Conservation (phyloP, 192 early-diverging fungal species). For the Backusella psychrophila region DNA sequence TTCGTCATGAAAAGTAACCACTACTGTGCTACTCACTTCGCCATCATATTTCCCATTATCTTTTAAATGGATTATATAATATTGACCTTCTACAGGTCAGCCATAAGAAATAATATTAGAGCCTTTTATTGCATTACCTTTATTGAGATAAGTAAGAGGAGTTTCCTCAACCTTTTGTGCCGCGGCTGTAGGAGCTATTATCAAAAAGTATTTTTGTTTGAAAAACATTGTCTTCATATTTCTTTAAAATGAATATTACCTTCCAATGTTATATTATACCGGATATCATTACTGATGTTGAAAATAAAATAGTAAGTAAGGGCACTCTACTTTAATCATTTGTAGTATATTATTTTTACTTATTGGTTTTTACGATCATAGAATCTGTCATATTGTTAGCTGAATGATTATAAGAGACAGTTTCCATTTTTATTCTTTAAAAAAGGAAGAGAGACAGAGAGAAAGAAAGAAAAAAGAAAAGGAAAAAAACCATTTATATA, state of each 20-base stretch:
- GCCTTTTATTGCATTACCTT: constrained; percentile 43
- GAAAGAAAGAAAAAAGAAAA: background rate
- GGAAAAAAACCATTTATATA: background rate
- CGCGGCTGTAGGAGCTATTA: constrained; percentile 51
- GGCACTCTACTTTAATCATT: background rate
- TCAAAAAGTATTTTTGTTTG: background rate
- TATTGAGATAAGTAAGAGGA: constrained; percentile 70
- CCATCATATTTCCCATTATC: constrained; percentile 48
- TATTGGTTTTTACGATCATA: background rate
- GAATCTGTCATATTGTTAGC: background rate
- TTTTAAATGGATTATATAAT: constrained; percentile 54
- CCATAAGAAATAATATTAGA: background rate
- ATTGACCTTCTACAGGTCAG: constrained; percentile 42
- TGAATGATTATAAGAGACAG: background rate
- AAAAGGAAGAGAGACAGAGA: background rate
- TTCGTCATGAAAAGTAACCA: constrained; percentile 72
- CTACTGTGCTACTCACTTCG: constrained; percentile 52
- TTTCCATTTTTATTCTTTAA: background rate
- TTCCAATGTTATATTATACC: constrained; percentile 17
- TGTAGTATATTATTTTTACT: background rate
- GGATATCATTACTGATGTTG: background rate
- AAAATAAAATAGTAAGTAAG: background rate
- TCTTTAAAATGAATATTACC: background rate
- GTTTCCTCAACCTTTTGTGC: constrained; percentile 54
- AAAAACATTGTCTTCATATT: background rate